These are phyloP conservation scores for Jackrogersella multiformis DNA, from an alignment of 495 filamentous ascomycete genomes.

Conservation along the genomic window DNA sequence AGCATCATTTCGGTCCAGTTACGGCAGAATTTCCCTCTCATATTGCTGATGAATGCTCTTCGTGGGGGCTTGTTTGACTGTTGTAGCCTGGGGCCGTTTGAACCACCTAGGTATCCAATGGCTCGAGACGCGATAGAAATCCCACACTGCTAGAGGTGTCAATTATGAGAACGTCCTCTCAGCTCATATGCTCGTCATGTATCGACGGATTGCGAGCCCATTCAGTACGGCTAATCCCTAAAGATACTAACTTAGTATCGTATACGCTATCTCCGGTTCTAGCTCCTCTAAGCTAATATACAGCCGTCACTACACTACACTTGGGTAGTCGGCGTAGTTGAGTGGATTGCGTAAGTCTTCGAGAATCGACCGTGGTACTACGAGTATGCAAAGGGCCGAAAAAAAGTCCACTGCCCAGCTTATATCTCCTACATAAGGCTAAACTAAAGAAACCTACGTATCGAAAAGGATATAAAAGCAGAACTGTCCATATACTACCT, in stretches of 20 bases:
- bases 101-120: too few species aligned
- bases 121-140: conserved; percentile 4
- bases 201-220: neutral
- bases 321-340: conserved; percentile 12
- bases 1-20: conserved; percentile 1
- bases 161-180: conserved; percentile 4
- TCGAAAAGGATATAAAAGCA: neutral
- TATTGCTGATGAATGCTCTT: conserved; percentile 4
- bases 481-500: neutral
- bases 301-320: neutral
- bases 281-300: neutral
- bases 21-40: conserved; percentile 1
- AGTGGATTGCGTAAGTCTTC: conserved; percentile 11
- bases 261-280: too few species aligned
- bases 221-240: too few species aligned
- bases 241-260: too few species aligned
- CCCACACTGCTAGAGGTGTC: neutral
- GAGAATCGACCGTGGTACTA: too few species aligned
- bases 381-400: conserved; percentile 6
- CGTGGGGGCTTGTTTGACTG: conserved; percentile 9
- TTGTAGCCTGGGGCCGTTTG: neutral
- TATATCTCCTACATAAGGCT: neutral
- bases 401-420: neutral
- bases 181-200: neutral
- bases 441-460: neutral